Evolutionary conservation across 345 rosid genomes (phyloP).

Genomic region (Litchi chinensis): DNA sequence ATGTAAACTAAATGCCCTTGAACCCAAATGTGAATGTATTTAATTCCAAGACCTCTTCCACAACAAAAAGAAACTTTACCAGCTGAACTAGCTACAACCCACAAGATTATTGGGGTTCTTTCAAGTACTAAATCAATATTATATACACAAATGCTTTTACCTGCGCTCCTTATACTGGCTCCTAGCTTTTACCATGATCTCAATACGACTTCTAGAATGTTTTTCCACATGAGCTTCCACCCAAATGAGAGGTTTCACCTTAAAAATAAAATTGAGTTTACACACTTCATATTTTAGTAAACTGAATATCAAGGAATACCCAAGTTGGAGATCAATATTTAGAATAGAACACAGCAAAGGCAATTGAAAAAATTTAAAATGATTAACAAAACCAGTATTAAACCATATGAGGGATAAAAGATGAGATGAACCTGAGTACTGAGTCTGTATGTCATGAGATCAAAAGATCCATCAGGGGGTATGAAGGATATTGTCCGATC

Average conservation of each 20-base stretch:
- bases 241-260: slow-evolving; percentile 81
- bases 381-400: neutral
- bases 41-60: slow-evolving; percentile 1
- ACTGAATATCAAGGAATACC: neutral
- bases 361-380: neutral
- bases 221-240: slow-evolving; percentile 75
- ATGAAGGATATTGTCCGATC: slow-evolving; percentile 78
- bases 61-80: neutral
- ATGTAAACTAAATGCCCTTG: neutral
- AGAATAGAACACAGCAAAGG: neutral
- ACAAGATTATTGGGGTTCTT: neutral
- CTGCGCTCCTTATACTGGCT: slow-evolving; percentile 80
- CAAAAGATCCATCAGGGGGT: slow-evolving; percentile 82
- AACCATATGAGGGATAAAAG: neutral
- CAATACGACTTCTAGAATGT: slow-evolving; percentile 76
- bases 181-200: slow-evolving; percentile 66
- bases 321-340: neutral
- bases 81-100: neutral
- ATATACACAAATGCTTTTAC: slow-evolving; percentile 27
- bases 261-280: slow-evolving; percentile 23
- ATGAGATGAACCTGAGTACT: slow-evolving; percentile 59
- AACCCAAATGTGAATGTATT: neutral
- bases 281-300: neutral
- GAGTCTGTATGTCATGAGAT: slow-evolving; percentile 78
- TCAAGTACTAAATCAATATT: neutral